Evolutionary conservation across 805 yeast genomes (phyloP), one percentile per base, ranked within the genome.

Genomic region (Candida sonorensis): DNA sequence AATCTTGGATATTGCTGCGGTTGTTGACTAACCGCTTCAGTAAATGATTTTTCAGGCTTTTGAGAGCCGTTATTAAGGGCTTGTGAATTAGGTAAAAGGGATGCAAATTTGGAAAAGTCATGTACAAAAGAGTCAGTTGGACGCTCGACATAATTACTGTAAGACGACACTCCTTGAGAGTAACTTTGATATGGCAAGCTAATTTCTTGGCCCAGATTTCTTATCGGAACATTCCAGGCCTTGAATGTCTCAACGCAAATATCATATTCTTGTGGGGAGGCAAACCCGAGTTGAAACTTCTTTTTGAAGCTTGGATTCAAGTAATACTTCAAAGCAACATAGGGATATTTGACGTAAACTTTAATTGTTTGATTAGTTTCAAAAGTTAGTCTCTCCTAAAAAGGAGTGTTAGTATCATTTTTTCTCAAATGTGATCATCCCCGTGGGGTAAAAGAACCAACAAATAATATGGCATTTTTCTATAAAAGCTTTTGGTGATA

Each of bases 271-370:
- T 27, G 30, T 5, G 24, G 19, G 8, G 27, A 34, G 2, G 40
- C 23, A 23, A 48, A 45, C 17, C 48, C 38, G 17, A 46, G 18
- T 30, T 48, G 53, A 4, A 48, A 24, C 20, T 42, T 48, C 34
- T 37, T 44, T 23, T 37, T 32, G 15, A 30, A 28, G 9, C 27
- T 17, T 4, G 34, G 20, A 12, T 28, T 35, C 2, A 41, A 37
- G 24, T 45, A 44, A 29, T 47, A 45, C 18, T 48, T 50, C 15
- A 50, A 14, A 3, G 53, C 53, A 15, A 50, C 29, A 7, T 49
- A 44, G 3, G 55, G 55, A 26, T 26, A 50, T 24, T 42, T 49
- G 6, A 35, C 29, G 26, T 48, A 50, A 1, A 44, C 47, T 24
- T 46, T 50, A 15, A 44, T 36, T 17, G 17, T 18, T 22, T 45